Evolutionary conservation across 768 basidiomycete genomes (phyloP).

Genomic region (Leucogyrophana mollusca): DNA sequence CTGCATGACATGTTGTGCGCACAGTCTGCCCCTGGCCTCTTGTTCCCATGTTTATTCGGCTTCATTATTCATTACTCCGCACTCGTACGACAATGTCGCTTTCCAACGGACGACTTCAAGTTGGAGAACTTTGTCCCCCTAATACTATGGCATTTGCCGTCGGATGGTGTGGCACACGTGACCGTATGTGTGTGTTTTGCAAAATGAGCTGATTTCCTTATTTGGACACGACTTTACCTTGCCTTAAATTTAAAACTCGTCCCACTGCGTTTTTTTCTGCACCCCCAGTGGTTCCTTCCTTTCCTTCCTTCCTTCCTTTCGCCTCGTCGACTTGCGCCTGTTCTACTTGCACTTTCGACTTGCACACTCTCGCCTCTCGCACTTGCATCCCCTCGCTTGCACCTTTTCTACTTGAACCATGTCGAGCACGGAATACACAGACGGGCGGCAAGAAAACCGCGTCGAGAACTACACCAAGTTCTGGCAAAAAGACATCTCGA

Average conservation of each 20-base stretch:
- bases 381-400: background rate
- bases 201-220: no score
- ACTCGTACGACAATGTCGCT: no score
- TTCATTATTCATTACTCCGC: no score
- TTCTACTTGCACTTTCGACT: background rate
- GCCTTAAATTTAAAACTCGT: constrained; percentile 3
- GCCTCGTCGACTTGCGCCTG: background rate
- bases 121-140: no score
- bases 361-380: background rate
- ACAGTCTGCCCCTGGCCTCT: no score
- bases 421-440: constrained; percentile 38
- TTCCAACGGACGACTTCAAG: no score
- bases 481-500: constrained; percentile 81
- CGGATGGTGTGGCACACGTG: background rate
- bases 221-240: constrained; percentile 1
- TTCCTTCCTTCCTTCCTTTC: background rate
- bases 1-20: no score
- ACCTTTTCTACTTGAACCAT: background rate
- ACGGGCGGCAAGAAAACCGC: constrained; percentile 64
- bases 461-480: constrained; percentile 86
- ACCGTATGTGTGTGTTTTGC: no score
- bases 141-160: no score
- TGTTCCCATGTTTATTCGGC: no score
- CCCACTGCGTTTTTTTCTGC: background rate
- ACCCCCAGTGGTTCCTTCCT: background rate